These are phyloP conservation scores for Avena insularis DNA, from an alignment of 176 grass and related monocot species.

Conservation along the genomic window DNA sequence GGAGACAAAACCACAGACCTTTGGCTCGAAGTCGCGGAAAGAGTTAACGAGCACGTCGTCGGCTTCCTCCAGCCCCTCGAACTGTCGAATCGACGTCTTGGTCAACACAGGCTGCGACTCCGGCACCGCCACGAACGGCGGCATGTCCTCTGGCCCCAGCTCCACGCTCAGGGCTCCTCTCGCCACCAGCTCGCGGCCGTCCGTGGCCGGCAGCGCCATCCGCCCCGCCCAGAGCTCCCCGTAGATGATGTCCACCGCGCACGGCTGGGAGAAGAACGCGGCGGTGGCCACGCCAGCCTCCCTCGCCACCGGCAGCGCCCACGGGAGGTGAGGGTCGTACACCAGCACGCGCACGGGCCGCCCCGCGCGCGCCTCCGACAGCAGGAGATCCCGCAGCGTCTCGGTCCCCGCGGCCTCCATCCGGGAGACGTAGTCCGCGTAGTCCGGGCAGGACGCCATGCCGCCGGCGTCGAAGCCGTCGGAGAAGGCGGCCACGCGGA, in stretches of 20 bases:
- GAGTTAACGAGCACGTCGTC: conserved; percentile 6
- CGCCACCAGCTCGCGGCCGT: neutral
- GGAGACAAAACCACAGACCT: neutral
- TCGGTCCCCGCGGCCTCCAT: neutral
- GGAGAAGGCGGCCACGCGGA: conserved; percentile 33
- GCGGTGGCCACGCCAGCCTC: neutral
- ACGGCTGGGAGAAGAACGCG: conserved; percentile 1
- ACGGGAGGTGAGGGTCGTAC: neutral
- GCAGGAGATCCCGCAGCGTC: neutral
- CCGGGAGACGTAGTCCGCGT: neutral
- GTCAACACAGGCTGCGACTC: neutral
- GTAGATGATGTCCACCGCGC: neutral
- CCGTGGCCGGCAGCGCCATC: neutral
- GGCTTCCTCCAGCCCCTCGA: neutral
- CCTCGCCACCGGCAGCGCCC: neutral
- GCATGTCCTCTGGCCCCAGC: neutral
- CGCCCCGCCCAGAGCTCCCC: neutral
- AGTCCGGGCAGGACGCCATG: neutral
- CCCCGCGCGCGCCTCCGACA: neutral
- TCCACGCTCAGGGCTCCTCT: neutral
- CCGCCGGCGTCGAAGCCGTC: conserved; percentile 35
- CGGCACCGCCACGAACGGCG: neutral
- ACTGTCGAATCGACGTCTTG: neutral
- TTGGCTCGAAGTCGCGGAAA: neutral
- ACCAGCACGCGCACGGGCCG: neutral